phyloP scores from a whole-genome alignment of 768 basidiomycete genomes.

The Pleurotus djamor region DNA sequence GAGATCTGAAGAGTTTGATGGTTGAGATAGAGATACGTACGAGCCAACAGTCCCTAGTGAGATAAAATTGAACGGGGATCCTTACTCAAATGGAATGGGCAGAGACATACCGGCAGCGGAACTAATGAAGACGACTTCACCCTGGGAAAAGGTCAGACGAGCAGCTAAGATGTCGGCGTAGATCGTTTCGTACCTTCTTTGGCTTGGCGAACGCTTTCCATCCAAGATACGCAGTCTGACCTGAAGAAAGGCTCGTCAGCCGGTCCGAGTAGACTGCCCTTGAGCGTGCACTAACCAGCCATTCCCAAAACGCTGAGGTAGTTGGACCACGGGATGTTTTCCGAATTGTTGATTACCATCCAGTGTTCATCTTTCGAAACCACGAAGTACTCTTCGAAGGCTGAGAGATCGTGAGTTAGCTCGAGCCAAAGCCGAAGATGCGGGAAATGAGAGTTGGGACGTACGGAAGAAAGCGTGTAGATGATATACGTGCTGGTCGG shows the following conservation, averaged over 20 bases:
- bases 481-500: constrained; percentile 24
- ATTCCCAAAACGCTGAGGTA: constrained; percentile 34
- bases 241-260: neutral
- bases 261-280: no score
- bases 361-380: neutral
- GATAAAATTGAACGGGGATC: no score
- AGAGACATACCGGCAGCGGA: no score
- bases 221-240: constrained; percentile 11
- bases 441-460: no score
- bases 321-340: constrained; percentile 31
- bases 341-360: constrained; percentile 25
- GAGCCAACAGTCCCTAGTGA: constrained; percentile 48
- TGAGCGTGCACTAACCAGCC: neutral
- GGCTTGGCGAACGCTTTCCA: constrained; percentile 15
- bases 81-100: no score
- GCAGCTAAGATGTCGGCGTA: neutral
- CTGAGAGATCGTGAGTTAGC: neutral
- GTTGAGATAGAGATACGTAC: no score
- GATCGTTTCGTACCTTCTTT: neutral
- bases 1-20: no score
- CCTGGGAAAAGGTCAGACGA: constrained; percentile 19
- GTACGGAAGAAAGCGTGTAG: neutral
- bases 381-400: constrained; percentile 12
- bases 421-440: no score
- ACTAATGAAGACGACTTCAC: constrained; percentile 48